These are phyloP conservation scores for Wickerhamiella qilinensis DNA, from an alignment of 805 yeast genomes.

Conservation along the genomic window DNA sequence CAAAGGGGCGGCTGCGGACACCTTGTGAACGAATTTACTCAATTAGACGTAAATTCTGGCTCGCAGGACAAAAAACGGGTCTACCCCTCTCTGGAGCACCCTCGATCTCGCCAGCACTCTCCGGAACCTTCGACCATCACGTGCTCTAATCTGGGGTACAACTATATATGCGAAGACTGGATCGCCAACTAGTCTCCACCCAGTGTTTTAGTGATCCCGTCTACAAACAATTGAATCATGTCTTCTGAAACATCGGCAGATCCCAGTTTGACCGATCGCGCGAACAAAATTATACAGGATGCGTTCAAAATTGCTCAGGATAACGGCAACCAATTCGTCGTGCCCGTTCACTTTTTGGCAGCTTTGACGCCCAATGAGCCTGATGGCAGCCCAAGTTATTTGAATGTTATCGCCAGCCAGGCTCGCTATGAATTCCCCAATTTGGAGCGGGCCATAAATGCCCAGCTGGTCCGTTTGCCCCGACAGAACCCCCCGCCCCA, in stretches of 20 bases:
- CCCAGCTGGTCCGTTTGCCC: slow-evolving; percentile 68
- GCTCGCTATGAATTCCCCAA: slow-evolving; percentile 77
- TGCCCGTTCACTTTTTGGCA: slow-evolving; percentile 81
- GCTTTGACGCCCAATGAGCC: slow-evolving; percentile 66
- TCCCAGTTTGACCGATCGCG: slow-evolving; percentile 74
- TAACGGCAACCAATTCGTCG: slow-evolving; percentile 64
- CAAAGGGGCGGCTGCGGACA: too few species aligned
- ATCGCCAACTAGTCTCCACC: too few species aligned
- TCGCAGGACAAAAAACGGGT: too few species aligned
- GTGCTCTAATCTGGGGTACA: not conserved
- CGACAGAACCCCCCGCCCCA: slow-evolving; percentile 81
- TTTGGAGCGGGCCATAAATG: slow-evolving; percentile 67
- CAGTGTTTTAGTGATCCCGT: too few species aligned
- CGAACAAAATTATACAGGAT: slow-evolving; percentile 59
- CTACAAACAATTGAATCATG: slow-evolving; percentile 5
- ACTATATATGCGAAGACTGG: not conserved
- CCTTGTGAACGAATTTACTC: too few species aligned
- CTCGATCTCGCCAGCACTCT: not conserved
- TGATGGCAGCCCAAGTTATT: slow-evolving; percentile 38
- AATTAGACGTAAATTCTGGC: too few species aligned
- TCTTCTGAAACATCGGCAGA: slow-evolving; percentile 8
- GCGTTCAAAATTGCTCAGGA: slow-evolving; percentile 75
- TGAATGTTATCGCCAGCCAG: slow-evolving; percentile 69
- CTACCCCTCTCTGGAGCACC: too few species aligned
- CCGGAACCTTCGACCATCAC: slow-evolving; percentile 1